Percentiles rank a stretch among this genome's conserved stretches.
Evolutionary conservation across 805 yeast genomes (phyloP).

Genomic region (Candida endomychidarum): DNA sequence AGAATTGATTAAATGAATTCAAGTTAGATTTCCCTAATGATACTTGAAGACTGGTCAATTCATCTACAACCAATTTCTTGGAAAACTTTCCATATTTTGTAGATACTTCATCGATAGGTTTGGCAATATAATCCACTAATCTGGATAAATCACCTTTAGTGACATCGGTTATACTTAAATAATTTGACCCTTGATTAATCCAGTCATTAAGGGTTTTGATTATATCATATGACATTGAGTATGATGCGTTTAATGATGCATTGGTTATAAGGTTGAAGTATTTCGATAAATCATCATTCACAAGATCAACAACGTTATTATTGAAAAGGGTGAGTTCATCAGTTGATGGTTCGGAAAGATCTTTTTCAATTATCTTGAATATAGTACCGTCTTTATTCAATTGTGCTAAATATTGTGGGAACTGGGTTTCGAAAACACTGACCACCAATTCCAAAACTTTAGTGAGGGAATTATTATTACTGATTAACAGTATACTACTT

Average conservation of each 20-base stretch:
- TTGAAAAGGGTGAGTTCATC: conserved; percentile 19
- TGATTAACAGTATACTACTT: conserved; percentile 14
- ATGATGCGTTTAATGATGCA: conserved; percentile 12
- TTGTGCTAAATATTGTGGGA: background rate
- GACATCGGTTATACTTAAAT: background rate
- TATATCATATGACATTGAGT: conserved; percentile 9
- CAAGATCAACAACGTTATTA: conserved; percentile 21
- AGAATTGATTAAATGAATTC: background rate
- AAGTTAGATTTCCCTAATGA: conserved; percentile 5
- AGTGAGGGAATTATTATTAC: conserved; percentile 7
- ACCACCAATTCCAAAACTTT: conserved; percentile 10
- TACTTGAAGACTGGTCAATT: conserved; percentile 15
- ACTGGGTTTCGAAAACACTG: conserved; percentile 8
- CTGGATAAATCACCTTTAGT: conserved; percentile 2
- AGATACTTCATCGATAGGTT: conserved; percentile 7
- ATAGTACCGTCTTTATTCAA: background rate
- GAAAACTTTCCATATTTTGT: conserved; percentile 18
- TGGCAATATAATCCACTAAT: conserved; percentile 5
- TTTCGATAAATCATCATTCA: conserved; percentile 27
- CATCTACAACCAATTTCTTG: conserved; percentile 12
- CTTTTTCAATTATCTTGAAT: background rate
- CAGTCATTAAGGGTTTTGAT: conserved; percentile 3
- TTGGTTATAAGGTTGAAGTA: conserved; percentile 23
- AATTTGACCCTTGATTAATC: background rate
- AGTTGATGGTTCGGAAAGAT: background rate